Conservation (phyloP, 768 basidiomycete genomes). For the Lenzites betulinus region DNA sequence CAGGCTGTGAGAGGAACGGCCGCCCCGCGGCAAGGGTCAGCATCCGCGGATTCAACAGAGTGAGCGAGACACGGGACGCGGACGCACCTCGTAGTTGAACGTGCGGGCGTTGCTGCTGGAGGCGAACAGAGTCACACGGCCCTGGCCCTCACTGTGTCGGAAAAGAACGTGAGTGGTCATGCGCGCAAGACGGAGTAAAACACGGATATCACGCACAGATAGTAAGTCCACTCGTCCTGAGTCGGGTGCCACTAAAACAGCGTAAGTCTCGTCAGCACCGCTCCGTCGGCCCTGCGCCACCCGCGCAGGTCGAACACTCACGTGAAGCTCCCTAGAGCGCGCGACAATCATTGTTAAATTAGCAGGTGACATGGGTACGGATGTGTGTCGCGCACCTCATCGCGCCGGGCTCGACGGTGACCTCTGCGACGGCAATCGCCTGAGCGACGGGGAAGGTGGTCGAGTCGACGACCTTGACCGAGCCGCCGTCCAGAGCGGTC, state of each 20-base stretch:
- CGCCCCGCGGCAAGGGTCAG: constrained; percentile 1
- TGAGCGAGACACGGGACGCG: too few species aligned
- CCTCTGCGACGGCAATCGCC: constrained; percentile 58
- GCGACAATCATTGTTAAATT: background rate
- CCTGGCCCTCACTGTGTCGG: constrained; percentile 37
- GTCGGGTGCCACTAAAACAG: constrained; percentile 63
- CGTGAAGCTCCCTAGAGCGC: constrained; percentile 46
- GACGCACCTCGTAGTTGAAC: constrained; percentile 44
- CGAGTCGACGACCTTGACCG: constrained; percentile 61
- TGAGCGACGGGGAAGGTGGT: constrained; percentile 52
- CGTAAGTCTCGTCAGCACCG: background rate
- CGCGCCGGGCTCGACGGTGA: constrained; percentile 59
- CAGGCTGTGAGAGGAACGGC: too few species aligned
- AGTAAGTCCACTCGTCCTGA: constrained; percentile 49
- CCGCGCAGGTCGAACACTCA: constrained; percentile 27
- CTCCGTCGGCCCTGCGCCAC: background rate
- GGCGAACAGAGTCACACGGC: constrained; percentile 47
- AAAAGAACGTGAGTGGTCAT: background rate
- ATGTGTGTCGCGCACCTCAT: constrained; percentile 46
- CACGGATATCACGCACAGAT: constrained; percentile 14
- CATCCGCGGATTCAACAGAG: background rate
- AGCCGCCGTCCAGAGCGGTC: constrained; percentile 51
- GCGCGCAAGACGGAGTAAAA: background rate
- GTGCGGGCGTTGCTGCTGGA: constrained; percentile 43
- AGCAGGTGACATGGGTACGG: background rate